Percentiles rank a stretch among this genome's conserved stretches.
Conservation (phyloP, 2,329 filamentous ascomycete genomes). For the Lasiodiplodia gonubiensis region DNA sequence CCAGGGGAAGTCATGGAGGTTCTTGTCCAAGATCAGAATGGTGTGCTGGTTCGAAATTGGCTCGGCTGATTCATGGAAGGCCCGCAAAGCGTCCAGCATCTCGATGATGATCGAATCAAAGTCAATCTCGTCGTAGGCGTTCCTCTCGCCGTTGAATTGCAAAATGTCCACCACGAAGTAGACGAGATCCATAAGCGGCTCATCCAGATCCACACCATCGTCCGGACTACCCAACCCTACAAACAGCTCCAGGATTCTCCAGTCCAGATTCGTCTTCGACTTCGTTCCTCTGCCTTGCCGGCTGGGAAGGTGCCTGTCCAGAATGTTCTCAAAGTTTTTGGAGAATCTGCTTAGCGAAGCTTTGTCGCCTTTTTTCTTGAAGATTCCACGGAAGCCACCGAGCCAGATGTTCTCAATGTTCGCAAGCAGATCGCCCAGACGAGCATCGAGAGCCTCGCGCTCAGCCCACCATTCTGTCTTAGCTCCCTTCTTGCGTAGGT, state of each 20-base stretch:
- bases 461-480: constrained; percentile 90
- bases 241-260: constrained; percentile 82
- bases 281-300: constrained; percentile 66
- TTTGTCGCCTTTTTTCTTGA: constrained; percentile 70
- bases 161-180: constrained; percentile 97
- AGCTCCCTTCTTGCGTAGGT: constrained; percentile 74
- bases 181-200: constrained; percentile 86
- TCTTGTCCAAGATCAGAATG: constrained; percentile 88
- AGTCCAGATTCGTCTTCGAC: constrained; percentile 59
- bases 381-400: constrained; percentile 92
- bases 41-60: constrained; percentile 64
- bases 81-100: constrained; percentile 79
- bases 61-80: constrained; percentile 68
- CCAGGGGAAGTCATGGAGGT: constrained; percentile 91
- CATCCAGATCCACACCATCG: constrained; percentile 76
- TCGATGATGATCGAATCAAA: constrained; percentile 91
- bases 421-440: constrained; percentile 76
- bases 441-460: constrained; percentile 77
- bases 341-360: constrained; percentile 77
- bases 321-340: constrained; percentile 74
- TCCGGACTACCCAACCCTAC: constrained; percentile 79
- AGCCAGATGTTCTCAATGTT: constrained; percentile 95
- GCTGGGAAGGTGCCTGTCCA: constrained; percentile 86
- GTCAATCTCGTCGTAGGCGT: constrained; percentile 97
- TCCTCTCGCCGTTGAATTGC: constrained; percentile 94